Percentiles rank a stretch among this genome's conserved stretches.
Evolutionary conservation across 108 stramenopile genomes (phyloP).

Genomic region (Heterococcus sp.): DNA sequence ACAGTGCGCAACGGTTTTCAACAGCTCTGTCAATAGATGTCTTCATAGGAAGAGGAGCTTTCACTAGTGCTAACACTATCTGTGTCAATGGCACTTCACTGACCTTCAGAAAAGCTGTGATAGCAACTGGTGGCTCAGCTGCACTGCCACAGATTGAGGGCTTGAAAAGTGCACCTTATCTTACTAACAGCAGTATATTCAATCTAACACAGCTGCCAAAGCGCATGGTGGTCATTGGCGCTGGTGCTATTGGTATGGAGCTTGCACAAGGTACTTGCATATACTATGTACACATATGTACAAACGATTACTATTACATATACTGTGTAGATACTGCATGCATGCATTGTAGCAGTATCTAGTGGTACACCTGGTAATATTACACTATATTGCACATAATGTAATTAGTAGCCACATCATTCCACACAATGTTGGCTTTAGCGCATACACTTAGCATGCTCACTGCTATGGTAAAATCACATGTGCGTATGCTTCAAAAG

Average conservation of each 20-base stretch:
- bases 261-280: too few relatives aligned
- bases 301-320: too few relatives aligned
- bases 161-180: slow-evolving; percentile 74
- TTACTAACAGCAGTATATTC: slow-evolving; percentile 85
- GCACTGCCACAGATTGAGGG: slow-evolving; percentile 40
- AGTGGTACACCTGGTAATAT: too few relatives aligned
- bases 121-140: slow-evolving; percentile 79
- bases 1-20: slow-evolving; percentile 73
- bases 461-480: too few relatives aligned
- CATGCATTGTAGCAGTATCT: too few relatives aligned
- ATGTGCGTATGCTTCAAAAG: too few relatives aligned
- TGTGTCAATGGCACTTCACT: slow-evolving; percentile 35
- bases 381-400: too few relatives aligned
- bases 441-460: too few relatives aligned
- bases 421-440: too few relatives aligned
- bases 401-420: too few relatives aligned
- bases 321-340: too few relatives aligned
- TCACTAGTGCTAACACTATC: slow-evolving; percentile 33
- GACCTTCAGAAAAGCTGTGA: slow-evolving; percentile 74
- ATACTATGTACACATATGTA: too few relatives aligned
- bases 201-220: slow-evolving; percentile 77
- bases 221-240: slow-evolving; percentile 81
- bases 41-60: slow-evolving; percentile 38
- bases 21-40: slow-evolving; percentile 61
- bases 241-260: slow-evolving; percentile 90